Base-by-base conservation (phyloP, 495 filamentous ascomycete genomes). In the Lichina pygmaea region DNA sequence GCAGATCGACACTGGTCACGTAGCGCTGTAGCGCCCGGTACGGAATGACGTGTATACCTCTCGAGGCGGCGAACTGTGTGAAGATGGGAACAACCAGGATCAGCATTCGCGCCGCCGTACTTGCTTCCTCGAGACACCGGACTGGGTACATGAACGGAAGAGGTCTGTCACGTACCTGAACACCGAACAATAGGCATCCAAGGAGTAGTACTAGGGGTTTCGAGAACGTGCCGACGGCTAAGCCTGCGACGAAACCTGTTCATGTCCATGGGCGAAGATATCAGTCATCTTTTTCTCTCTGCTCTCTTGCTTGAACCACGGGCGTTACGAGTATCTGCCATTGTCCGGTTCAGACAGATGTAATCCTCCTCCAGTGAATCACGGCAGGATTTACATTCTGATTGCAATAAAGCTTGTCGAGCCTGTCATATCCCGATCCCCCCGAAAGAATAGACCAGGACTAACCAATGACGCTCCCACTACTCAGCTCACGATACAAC, bases 381-480 rank as follows among this genome's bases (percentile, higher is more conserved):
- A 30, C 8, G 6, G 8, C 17, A 33, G 13, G n/a, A n/a, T 44
- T 3, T 44, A 24, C n/a, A 13, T 44, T 1, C n/a, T 2, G 6
- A 24, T 24, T 24, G 24, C 24, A 24, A 24, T 4, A 4, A 24
- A 24, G 24, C 24, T 4, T 4, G 4, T 24, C 24, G 4, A 24
- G 24, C 24, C 24, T 24, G 1, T 4, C 24, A 24, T 4, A 24
- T 24, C 24, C 24, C 24, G 4, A 24, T 24, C 24, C 24, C 24
- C 24, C 24, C 24, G 6, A 39, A 39, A 39, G 2, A 12, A 12
- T 43, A 43, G 6, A 43, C 16, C 2, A 37, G 33, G 42, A 24
- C 45, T 12, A 48, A 59, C 57, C 56, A 13, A 51, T 24, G 36
- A 59, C 47, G 41, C 55, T 57, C 10, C 57, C 57, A n/a, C 41